phyloP scores from a whole-genome alignment of 83 land plant species.

The Diphasiastrum complanatum region DNA sequence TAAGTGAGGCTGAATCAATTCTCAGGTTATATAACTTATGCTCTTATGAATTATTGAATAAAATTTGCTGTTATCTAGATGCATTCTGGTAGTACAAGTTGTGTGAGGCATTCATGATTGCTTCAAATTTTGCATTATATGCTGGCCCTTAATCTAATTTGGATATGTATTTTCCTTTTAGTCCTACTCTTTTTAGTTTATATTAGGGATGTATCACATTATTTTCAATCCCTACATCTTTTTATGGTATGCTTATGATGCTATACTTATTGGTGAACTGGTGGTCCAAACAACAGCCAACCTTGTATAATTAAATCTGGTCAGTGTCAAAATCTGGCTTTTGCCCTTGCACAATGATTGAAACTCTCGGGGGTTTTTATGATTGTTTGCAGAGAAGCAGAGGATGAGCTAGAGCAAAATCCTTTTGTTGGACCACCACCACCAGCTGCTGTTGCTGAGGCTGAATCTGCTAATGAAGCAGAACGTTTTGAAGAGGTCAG shows the following conservation, averaged over 20 bases:
- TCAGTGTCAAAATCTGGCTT: background rate
- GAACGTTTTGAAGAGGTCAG: constrained; percentile 98
- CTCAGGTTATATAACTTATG: constrained; percentile 48
- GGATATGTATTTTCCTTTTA: too few relatives aligned
- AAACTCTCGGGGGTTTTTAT: background rate
- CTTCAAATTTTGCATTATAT: too few relatives aligned
- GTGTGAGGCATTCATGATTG: too few relatives aligned
- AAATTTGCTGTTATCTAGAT: background rate
- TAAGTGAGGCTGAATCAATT: constrained; percentile 70
- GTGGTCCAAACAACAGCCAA: too few relatives aligned
- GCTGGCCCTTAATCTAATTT: too few relatives aligned
- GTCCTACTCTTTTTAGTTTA: too few relatives aligned
- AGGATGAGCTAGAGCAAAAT: constrained; percentile 57
- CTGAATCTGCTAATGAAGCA: constrained; percentile 91
- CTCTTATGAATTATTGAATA: background rate
- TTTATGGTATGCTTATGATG: too few relatives aligned
- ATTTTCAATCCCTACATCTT: too few relatives aligned
- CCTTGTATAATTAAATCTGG: background rate
- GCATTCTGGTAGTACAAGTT: too few relatives aligned
- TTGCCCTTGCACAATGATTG: background rate
- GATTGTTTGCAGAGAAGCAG: constrained; percentile 57
- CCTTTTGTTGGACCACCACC: constrained; percentile 93
- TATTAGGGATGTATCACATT: too few relatives aligned
- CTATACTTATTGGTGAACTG: too few relatives aligned
- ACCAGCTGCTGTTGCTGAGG: constrained; percentile 85